Evolutionary conservation across 176 grass and related monocot genomes (phyloP).

Genomic region (Luzula sylvatica): DNA sequence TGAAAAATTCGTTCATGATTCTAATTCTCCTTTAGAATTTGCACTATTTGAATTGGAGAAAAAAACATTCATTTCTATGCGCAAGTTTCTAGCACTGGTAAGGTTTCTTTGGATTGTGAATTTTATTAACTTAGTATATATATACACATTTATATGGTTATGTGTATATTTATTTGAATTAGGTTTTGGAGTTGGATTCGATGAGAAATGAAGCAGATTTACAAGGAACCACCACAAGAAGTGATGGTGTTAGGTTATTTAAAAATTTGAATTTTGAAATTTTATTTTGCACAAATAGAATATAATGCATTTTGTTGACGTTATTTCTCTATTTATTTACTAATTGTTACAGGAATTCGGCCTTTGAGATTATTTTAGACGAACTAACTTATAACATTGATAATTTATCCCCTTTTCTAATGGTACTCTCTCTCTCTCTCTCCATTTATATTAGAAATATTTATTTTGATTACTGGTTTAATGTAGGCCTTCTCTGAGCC

Average conservation of each 20-base stretch:
- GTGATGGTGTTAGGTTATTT: conserved; percentile 54
- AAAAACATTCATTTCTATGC: conserved; percentile 38
- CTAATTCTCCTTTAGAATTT: conserved; percentile 36
- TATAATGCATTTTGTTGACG: background rate
- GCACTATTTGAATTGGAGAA: conserved; percentile 41
- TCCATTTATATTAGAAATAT: background rate
- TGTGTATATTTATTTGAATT: conserved; percentile 6
- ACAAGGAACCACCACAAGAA: conserved; percentile 55
- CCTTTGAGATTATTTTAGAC: conserved; percentile 81
- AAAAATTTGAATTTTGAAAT: background rate
- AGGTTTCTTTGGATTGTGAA: conserved; percentile 16
- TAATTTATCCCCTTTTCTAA: conserved; percentile 59
- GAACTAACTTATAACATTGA: conserved; percentile 69
- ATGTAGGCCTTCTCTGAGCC: conserved; percentile 52
- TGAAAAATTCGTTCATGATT: conserved; percentile 32
- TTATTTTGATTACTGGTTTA: conserved; percentile 9
- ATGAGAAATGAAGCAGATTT: conserved; percentile 68
- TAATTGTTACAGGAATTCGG: conserved; percentile 42
- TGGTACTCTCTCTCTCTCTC: conserved; percentile 35
- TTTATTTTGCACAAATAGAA: background rate
- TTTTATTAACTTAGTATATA: background rate
- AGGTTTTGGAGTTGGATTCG: conserved; percentile 81
- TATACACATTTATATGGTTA: background rate
- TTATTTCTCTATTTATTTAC: conserved; percentile 20
- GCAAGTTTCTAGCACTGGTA: conserved; percentile 67